Evolutionary conservation across 345 rosid species (phyloP), one percentile per base, ranked within the genome.

Genomic region (Gossypium longicalyx): DNA sequence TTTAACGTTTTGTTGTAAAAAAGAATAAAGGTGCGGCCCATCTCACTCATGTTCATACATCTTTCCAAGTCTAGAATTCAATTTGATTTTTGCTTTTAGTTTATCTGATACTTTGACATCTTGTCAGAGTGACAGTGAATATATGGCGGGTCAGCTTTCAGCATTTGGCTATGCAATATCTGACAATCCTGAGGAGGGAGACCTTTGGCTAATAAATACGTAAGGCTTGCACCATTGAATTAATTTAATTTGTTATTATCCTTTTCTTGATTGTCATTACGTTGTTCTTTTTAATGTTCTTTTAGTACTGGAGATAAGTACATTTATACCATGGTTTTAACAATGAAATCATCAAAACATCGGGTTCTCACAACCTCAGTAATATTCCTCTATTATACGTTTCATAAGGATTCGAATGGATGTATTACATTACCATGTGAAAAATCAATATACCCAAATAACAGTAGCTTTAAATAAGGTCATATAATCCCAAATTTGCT

Each of bases 71-170:
- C 43, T 68, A 49, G 51, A 68, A 25, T 49, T 2, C 15, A 16
- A 3, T 51, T 69, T 51, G 15, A 51, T 69, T 20, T 27, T 52
- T 25, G 10, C 45, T 27, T 51, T 17, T 10, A 27, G 56, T 29
- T 68, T 49, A 17, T 27, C 11, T 51, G 23, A 69, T 27, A 27
- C 20, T 25, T 51, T 51, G 60, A 10, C 43, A 43, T 67, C 73
- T 72, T 80, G 69, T 74, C 91, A 95, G 96, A 95, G 98, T 86
- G 99, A 95, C 78, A 93, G 97, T 84, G 98, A 95, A 83, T 95
- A 95, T 82, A 95, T 95, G 99, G 96, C 94, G 23, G 97, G 99
- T 67, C 98, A 93, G 87, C 92, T 95, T 76, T 89, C 96, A 74
- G 90, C 98, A 62, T 95, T 89, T 63, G 98, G 99, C 64, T 95